Conservation (phyloP, 768 basidiomycete species). For the Pisolithus microcarpus region DNA sequence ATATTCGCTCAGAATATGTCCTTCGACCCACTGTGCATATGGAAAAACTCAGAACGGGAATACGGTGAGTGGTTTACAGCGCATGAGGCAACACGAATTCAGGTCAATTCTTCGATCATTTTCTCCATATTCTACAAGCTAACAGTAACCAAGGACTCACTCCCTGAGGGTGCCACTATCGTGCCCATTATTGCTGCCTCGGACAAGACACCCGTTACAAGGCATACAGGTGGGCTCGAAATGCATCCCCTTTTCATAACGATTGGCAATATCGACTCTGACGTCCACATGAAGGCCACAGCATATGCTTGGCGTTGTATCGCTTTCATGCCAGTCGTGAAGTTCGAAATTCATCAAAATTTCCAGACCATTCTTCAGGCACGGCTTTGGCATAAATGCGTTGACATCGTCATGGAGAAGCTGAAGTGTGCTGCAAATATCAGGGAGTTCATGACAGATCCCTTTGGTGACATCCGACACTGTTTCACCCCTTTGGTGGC, state of each 20-base stretch:
- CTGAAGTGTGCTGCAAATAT: conserved; percentile 9
- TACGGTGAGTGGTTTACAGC: too few relatives aligned
- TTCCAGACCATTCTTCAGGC: conserved; percentile 19
- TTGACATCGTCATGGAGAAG: conserved; percentile 27
- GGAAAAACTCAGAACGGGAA: too few relatives aligned
- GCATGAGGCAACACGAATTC: too few relatives aligned
- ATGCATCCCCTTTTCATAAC: conserved; percentile 27
- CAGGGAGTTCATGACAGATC: conserved; percentile 23
- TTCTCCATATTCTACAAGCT: neutral
- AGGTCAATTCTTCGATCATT: too few relatives aligned
- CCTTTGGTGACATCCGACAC: neutral
- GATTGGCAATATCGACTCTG: conserved; percentile 26
- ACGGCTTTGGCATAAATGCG: conserved; percentile 23
- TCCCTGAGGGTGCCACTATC: conserved; percentile 14
- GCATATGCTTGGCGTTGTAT: conserved; percentile 9
- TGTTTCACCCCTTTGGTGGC: conserved; percentile 11
- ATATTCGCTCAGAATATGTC: too few relatives aligned
- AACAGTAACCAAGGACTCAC: neutral
- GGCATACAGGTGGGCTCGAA: conserved; percentile 23
- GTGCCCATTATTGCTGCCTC: conserved; percentile 24
- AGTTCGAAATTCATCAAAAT: conserved; percentile 15
- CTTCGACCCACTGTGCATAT: too few relatives aligned
- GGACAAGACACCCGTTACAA: conserved; percentile 29
- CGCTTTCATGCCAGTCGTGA: conserved; percentile 23
- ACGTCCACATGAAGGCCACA: conserved; percentile 22